phyloP scores from a whole-genome alignment of 2,329 filamentous ascomycete genomes.

The Venturia nashicola region DNA sequence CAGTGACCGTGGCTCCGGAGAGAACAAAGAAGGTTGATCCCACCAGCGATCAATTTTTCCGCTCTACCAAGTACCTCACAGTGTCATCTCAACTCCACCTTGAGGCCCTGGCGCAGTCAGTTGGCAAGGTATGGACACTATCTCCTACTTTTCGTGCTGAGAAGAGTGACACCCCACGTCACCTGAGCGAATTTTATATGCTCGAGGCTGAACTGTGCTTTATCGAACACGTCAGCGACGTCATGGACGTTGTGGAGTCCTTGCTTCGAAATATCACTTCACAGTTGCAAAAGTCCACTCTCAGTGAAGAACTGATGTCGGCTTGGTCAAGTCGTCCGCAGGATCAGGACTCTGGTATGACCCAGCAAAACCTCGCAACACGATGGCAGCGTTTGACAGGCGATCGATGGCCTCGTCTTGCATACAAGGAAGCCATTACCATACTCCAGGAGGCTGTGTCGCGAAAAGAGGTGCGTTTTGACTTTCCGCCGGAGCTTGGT shows the following conservation, averaged over 20 bases:
- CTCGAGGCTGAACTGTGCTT: slow-evolving; percentile 85
- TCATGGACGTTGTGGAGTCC: slow-evolving; percentile 72
- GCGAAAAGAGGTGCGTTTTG: slow-evolving; percentile 43
- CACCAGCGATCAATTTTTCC: slow-evolving; percentile 56
- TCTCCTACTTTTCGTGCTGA: slow-evolving; percentile 92
- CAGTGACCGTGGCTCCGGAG: slow-evolving; percentile 33
- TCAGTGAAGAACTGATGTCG: slow-evolving; percentile 44
- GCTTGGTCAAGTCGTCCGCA: slow-evolving; percentile 18
- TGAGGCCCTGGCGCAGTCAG: slow-evolving; percentile 77
- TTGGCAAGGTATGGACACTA: slow-evolving; percentile 86
- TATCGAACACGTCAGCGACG: slow-evolving; percentile 50
- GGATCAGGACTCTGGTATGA: slow-evolving; percentile 22
- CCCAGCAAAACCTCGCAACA: slow-evolving; percentile 41
- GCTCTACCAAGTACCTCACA: slow-evolving; percentile 80
- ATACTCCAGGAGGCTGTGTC: slow-evolving; percentile 48
- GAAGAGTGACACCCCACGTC: slow-evolving; percentile 81
- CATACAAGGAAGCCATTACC: slow-evolving; percentile 67
- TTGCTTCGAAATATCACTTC: slow-evolving; percentile 52
- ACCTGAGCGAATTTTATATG: slow-evolving; percentile 98
- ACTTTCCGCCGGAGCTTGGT: slow-evolving; percentile 57
- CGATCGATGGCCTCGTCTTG: slow-evolving; percentile 77
- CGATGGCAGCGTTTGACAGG: slow-evolving; percentile 59
- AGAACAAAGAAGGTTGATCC: slow-evolving; percentile 17
- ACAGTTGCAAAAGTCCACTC: slow-evolving; percentile 35
- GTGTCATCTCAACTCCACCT: slow-evolving; percentile 92